Evolutionary conservation across 2,329 filamentous ascomycete species (phyloP), one percentile per base, ranked within the genome.

Genomic region (Aspergillus tanneri): DNA sequence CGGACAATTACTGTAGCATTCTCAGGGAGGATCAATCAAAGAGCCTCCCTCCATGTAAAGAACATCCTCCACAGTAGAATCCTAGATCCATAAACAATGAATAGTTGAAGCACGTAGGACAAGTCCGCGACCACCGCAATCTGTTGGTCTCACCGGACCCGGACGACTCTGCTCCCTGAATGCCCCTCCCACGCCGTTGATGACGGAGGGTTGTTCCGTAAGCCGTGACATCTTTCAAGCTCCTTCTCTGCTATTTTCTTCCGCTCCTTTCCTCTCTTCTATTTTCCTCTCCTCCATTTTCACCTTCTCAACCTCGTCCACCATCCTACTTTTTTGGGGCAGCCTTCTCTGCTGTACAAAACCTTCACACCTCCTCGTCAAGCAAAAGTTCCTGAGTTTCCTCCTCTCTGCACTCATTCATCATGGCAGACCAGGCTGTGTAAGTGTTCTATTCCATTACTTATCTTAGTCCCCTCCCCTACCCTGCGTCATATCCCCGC

Each of bases 351-450:
- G 44, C 41, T 54, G 49, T 53, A 47, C 39, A 43, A 51, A 50
- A 47, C 51, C 50, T 48, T 44, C 49, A 40, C 39, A 41, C 41
- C 43, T 40, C 36, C 42, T 35, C 47, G 40, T 27, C 23, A 27
- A 46, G 21, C n/a, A n/a, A n/a, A n/a, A n/a, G n/a, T n/a, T n/a
- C n/a, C n/a, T n/a, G n/a, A n/a, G n/a, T n/a, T 9, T 43, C 42
- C 35, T 35, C 32, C 47, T 43, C 43, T 53, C 53, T 46, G 47
- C 44, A 44, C 36, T 47, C 49, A 54, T 52, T 56, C 63, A 71
- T 61, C 57, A 74, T 74, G 72, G 66, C 69, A 58, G 67, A 69
- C 49, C 59, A 72, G 55, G 72, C 70, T 68, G 69, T 72, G 72
- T 74, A 68, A 73, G 72, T 73, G 47, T 47, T 48, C 34, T n/a